Base-by-base conservation (phyloP, 768 basidiomycete genomes). In the Nevesoporus exiguus region DNA sequence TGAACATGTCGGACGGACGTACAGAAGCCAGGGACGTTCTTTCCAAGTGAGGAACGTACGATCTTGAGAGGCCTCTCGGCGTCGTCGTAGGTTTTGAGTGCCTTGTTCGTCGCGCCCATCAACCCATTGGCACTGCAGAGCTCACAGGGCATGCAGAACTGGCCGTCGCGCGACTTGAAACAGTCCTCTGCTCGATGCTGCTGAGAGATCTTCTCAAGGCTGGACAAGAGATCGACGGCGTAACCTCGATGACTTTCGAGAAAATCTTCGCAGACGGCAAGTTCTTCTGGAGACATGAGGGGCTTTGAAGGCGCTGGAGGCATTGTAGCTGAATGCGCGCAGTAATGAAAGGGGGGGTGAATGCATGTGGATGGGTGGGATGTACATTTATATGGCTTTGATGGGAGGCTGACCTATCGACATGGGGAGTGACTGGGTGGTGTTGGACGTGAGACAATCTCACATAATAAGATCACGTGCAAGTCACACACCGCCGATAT, bases 241-340 rank as follows among this genome's bases (percentile, higher is more conserved):
- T 55, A 59, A 34, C 49, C 37, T 9, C 48, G 49, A 7, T 60
- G 51, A 33, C 46, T 17, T 0, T 56, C 48, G 34, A 65, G 60
- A 33, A 62, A 27, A 10, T 52, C 52, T 27, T 65, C 37, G 30
- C 63, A 62, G 21, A 40, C 25, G 30, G 29, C 43, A 14, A 65
- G 54, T 50, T 64, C 60, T 3, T 15, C 51, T 15, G 19, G 47
- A 19, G 63, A 57, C 60, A 64, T 52, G 43, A 46, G 11, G 5
- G 37, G 7, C 21, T 36, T 43, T 24, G 41, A n/a, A 14, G 29
- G 9, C 3, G n/a, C 19, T 36, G 25, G 22, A 21, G 52, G 51
- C 56, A 59, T 62, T 30, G 25, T 34, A 11, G 11, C n/a, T 25
- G 36, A 41, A 29, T 7, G 34, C 34, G 30, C 9, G 19, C 5